These are phyloP conservation scores for Fraxinus angustifolia DNA, from an alignment of 305 asterid species.

Conservation along the genomic window DNA sequence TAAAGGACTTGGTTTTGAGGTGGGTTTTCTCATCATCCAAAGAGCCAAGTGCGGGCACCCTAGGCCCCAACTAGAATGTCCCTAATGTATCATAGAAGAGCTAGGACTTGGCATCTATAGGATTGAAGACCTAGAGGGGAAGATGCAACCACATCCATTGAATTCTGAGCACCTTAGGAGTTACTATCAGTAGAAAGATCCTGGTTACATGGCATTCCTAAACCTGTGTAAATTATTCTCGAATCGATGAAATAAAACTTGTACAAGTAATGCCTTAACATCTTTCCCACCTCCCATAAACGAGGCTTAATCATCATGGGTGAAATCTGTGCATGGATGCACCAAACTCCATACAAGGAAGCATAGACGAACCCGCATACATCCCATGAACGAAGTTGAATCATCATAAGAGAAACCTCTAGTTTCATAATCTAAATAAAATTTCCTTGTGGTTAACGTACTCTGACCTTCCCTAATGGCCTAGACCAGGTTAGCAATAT, in stretches of 20 bases:
- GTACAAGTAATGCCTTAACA: not conserved
- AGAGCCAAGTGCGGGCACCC: not conserved
- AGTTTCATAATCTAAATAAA: not conserved
- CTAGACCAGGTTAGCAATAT: not conserved
- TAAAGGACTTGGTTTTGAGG: not conserved
- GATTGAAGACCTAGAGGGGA: not conserved
- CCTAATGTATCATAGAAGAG: not conserved
- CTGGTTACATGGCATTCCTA: not conserved
- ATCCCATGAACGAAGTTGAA: not conserved
- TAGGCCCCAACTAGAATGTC: not conserved
- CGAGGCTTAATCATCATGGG: not conserved
- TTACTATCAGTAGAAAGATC: not conserved
- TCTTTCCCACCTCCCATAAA: not conserved
- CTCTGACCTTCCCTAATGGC: not conserved
- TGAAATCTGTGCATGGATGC: not conserved
- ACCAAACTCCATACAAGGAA: not conserved
- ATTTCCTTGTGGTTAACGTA: not conserved
- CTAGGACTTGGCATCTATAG: not conserved
- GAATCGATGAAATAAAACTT: not conserved
- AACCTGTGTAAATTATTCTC: not conserved
- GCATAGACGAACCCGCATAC: not conserved
- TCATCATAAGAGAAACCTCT: not conserved
- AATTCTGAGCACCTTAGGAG: not conserved
- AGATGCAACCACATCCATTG: not conserved
- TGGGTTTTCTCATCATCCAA: not conserved